Evolutionary conservation across 2,329 filamentous ascomycete genomes (phyloP).

Genomic region (Colletotrichum destructivum): DNA sequence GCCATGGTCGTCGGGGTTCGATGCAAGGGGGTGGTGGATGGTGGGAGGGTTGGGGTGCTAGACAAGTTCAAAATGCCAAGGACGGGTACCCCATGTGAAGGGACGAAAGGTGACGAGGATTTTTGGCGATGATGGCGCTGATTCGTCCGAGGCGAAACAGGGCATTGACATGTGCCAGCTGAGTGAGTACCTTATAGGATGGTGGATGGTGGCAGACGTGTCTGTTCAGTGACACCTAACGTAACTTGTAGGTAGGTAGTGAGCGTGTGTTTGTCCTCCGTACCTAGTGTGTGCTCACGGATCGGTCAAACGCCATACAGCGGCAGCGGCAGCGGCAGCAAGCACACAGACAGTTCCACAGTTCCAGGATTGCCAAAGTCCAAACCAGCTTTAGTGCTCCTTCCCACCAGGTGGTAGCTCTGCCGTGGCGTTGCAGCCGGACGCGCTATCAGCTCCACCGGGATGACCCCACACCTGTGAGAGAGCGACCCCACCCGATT

Average conservation of each 20-base stretch:
- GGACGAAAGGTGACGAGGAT: slow-evolving; percentile 39
- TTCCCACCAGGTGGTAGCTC: slow-evolving; percentile 12
- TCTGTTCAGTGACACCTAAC: neutral
- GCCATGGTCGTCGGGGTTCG: slow-evolving; percentile 24
- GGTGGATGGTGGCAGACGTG: slow-evolving; percentile 28
- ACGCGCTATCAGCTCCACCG: slow-evolving; percentile 21
- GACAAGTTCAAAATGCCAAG: slow-evolving; percentile 22
- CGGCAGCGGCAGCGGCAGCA: slow-evolving; percentile 12
- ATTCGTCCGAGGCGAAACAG: slow-evolving; percentile 41
- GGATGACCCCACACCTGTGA: slow-evolving; percentile 11
- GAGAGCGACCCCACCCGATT: slow-evolving; percentile 10
- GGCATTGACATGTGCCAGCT: slow-evolving; percentile 43
- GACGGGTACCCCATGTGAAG: slow-evolving; percentile 35
- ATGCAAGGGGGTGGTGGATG: slow-evolving; percentile 38
- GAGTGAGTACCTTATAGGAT: slow-evolving; percentile 31
- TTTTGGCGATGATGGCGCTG: slow-evolving; percentile 32
- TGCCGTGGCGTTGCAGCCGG: slow-evolving; percentile 30
- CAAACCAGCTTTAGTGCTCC: slow-evolving; percentile 12
- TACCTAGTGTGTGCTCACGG: too few relatives aligned
- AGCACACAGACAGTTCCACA: slow-evolving; percentile 16
- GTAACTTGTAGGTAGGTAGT: too few relatives aligned
- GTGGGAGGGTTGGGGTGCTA: neutral
- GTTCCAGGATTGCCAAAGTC: neutral
- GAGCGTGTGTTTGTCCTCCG: too few relatives aligned
- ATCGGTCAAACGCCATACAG: neutral